Base-by-base conservation (phyloP, 164 flowering plant species). In the Vitis riparia region DNA sequence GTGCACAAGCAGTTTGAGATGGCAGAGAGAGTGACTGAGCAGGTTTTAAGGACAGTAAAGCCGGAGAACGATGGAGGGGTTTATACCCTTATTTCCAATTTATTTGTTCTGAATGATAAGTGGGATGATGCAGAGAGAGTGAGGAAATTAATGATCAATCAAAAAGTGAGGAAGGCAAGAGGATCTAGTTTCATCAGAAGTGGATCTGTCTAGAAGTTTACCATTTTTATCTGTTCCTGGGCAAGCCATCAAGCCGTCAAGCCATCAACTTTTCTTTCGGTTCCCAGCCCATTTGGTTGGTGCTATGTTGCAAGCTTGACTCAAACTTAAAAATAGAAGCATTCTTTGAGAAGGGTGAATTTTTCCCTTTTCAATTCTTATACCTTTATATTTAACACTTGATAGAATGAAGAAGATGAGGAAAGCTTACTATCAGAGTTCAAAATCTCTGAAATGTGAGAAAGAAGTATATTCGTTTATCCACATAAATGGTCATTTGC, bases 1-100 rank as follows among this genome's bases (percentile, higher is more conserved):
- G 63, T 77, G 68, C 91, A 89, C 68, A 84, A 72, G 74, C 78
- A 85, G 62, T 80, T 84, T 73, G 87, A 84, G 60, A 73, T 87
- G 77, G 95, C 83, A 2, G 91, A 88, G 69, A 76, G 78, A 71
- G 90, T 87, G 55, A 65, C 86, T 11, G 81, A 82, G 51, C 82
- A 72, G 65, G 85, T 87, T n/a, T 56, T 87, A 75, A 68, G 51
- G 32, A 65, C 66, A 47, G 75, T 84, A 19, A 76, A 71, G 62
- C 89, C 92, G 2, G 88, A 86, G 64, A 77, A 77, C 15, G 83
- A 85, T 72, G 92, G 91, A 62, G 95, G 95, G 52, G 83, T 90
- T 65, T 90, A 80, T 64, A 69, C 81, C 30, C 83, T 88, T 10
- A 72, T 90, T 16, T 78, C 75, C 63, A 88, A 90, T 81, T 19